Evolutionary conservation across 179 eudicot genomes (phyloP).

Genomic region (Vitellaria paradoxa): DNA sequence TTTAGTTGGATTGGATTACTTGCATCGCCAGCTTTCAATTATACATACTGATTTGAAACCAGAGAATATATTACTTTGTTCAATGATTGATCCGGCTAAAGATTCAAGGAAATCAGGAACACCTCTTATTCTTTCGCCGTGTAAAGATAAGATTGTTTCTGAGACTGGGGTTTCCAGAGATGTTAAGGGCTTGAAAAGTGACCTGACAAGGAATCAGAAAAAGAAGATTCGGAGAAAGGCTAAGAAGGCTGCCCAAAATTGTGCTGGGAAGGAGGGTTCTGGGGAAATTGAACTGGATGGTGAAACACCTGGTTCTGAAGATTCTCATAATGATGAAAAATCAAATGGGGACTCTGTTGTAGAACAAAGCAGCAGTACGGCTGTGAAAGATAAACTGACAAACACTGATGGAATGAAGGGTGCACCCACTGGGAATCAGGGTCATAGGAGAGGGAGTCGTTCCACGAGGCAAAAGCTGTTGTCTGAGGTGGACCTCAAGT

Average conservation of each 20-base stretch:
- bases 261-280: constrained; percentile 40
- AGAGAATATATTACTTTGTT: constrained; percentile 70
- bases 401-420: constrained; percentile 19
- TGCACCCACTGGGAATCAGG: constrained; percentile 32
- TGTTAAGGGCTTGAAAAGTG: constrained; percentile 39
- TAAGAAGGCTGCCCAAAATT: constrained; percentile 64
- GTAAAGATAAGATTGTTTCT: constrained; percentile 35
- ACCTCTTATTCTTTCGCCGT: constrained; percentile 51
- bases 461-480: constrained; percentile 59
- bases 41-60: constrained; percentile 93
- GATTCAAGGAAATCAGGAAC: constrained; percentile 60
- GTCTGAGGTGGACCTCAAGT: constrained; percentile 59
- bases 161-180: constrained; percentile 41
- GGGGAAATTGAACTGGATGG: constrained; percentile 47
- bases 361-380: constrained; percentile 20
- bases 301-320: constrained; percentile 36
- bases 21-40: constrained; percentile 74
- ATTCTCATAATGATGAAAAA: constrained; percentile 32
- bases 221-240: constrained; percentile 73
- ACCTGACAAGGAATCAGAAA: constrained; percentile 77
- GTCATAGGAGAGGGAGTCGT: constrained; percentile 61
- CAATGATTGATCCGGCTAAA: constrained; percentile 68
- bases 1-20: constrained; percentile 74
- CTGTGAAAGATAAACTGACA: constrained; percentile 18
- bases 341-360: constrained; percentile 33